Evolutionary conservation across 345 rosid genomes (phyloP), one percentile per base, ranked within the genome.

Genomic region (Anastatica hierochuntica): DNA sequence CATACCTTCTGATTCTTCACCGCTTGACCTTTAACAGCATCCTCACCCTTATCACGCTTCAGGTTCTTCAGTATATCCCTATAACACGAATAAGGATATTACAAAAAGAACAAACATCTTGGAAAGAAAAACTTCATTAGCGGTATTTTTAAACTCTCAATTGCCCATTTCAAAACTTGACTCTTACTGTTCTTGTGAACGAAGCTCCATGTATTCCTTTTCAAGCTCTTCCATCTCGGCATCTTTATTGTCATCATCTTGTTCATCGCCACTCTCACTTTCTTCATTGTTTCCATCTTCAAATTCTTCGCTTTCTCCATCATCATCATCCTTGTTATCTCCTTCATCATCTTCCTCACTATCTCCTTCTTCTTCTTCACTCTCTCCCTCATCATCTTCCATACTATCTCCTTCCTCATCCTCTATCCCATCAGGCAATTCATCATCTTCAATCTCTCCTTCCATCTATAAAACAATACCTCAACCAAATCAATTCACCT

Each of bases 1-100:
- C 47, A 14, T 34, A 90, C 98, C 90, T 74, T 81, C 65, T 85
- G 98, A 55, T 79, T 88, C 83, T 83, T 88, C 33, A 88, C 95
- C 21, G 96, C 94, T 72, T 79, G 79, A 66, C 96, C 88, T 73
- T 92, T 92, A 31, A 70, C 78, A 74, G 77, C 56, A 77, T 85
- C 98, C 58, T 88, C 98, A 64, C 76, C 83, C 77, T 81, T 84
- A 43, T 79, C 82, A 35, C 55, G 82, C 68, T 81, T 84, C 33
- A 90, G 79, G 63, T 81, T 88, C 70, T 73, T 83, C 62, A 81
- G 35, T 42, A 88, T 66, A 68, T 87, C 77, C 52, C 95, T 84
- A 39, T 12, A 62, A n/a, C 4, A 27, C 12, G 38, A 50, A 33
- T 4, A 52, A 52, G 5, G 36, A 58, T 8, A 45, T 52, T 53